Base-by-base conservation (phyloP, 805 yeast species). In the Torulaspora maleeae region DNA sequence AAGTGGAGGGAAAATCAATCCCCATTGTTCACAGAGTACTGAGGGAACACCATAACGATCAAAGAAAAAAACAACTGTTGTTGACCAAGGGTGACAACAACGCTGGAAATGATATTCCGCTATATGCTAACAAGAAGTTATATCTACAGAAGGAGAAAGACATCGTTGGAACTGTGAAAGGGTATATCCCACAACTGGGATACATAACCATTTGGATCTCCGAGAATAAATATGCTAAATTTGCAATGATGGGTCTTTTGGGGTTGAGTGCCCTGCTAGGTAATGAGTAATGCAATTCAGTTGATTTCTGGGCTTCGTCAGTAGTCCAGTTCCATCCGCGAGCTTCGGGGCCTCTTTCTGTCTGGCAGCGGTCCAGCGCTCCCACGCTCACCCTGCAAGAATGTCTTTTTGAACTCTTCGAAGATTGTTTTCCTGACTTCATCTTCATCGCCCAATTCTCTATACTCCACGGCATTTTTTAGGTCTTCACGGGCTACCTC, bases 21-120 rank as follows among this genome's bases (percentile, higher is more conserved):
- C 99, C 99, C n/a, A 93, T 93, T 61, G 99, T 93, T 27, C 99
- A 93, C 63, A 78, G 99, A 56, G 96, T 93, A 0, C 65, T 93
- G 60, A 77, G 96, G 58, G 91, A 87, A 55, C 98, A 93, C 61
- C 81, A 76, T 48, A 69, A 68, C 43, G 41, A 47, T 3, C 69
- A 68, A 12, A 54, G 45, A 10, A 55, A 51, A 6, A 69, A 80
- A 60, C 96, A 90, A 66, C 71, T 82, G 40, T 66, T 93, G 40
- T 74, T 93, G 49, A 93, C 99, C 1, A 93, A 93, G 66, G 99
- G 99, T 65, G 99, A 93, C 66, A 93, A 93, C 64, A 93, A 93
- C 63, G 86, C 90, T 3, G 82, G 85, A 42, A 95, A 93, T 66
- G 99, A 93, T 66, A 74, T 93, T 53, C 83, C 87, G 12, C 73